Evolutionary conservation across 2,329 filamentous ascomycete species (phyloP).

Genomic region (Neurospora sp.): DNA sequence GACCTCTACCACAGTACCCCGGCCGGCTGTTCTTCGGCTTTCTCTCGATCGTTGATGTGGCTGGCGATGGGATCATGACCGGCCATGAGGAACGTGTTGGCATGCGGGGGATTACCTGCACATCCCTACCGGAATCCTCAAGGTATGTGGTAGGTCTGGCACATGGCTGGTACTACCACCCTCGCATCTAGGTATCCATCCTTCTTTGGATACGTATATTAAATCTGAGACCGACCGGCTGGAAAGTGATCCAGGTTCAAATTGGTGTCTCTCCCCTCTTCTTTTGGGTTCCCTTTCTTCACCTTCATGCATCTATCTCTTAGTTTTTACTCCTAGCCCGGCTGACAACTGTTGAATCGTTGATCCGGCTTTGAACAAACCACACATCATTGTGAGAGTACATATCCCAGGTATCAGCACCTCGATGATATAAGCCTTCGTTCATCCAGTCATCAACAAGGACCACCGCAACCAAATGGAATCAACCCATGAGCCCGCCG

Average conservation of each 20-base stretch:
- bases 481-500: constrained; percentile 41
- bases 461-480: constrained; percentile 13
- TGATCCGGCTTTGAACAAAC: neutral
- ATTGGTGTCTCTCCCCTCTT: neutral
- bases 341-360: neutral
- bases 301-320: neutral
- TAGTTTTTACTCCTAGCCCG: neutral
- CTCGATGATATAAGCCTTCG: neutral
- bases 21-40: neutral
- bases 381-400: neutral
- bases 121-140: neutral
- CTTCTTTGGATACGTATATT: neutral
- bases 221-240: neutral
- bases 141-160: neutral
- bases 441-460: neutral
- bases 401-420: neutral
- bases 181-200: neutral
- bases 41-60: neutral
- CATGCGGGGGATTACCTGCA: neutral
- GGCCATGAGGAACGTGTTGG: neutral
- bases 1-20: neutral
- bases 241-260: neutral
- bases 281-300: neutral
- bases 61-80: neutral
- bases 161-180: neutral